Percentiles rank a stretch among this genome's conserved stretches.
Conservation (phyloP, 225 moss, liverwort and hornwort species). For the Bryum argenteum region DNA sequence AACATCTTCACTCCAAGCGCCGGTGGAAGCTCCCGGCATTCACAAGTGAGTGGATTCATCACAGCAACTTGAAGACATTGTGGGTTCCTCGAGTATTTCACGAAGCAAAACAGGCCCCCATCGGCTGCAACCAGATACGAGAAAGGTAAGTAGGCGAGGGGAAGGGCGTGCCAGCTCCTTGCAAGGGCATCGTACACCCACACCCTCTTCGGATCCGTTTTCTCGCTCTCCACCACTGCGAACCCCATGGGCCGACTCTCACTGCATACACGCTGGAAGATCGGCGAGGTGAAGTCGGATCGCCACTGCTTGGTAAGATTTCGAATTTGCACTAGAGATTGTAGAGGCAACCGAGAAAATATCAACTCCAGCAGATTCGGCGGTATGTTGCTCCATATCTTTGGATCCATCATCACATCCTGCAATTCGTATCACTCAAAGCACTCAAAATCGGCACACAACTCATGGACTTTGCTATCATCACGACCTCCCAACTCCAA, state of each 20-base stretch:
- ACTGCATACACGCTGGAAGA: slow-evolving; percentile 30
- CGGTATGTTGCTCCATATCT: slow-evolving; percentile 41
- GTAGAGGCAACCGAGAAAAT: slow-evolving; percentile 46
- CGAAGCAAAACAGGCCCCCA: slow-evolving; percentile 51
- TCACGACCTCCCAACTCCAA: too few relatives aligned
- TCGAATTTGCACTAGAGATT: slow-evolving; percentile 38
- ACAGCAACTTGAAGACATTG: slow-evolving; percentile 38
- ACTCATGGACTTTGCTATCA: too few relatives aligned
- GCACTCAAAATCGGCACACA: too few relatives aligned
- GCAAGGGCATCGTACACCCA: slow-evolving; percentile 42
- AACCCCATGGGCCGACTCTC: slow-evolving; percentile 27
- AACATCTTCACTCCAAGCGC: slow-evolving; percentile 30
- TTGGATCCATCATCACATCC: slow-evolving; percentile 43
- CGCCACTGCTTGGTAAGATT: slow-evolving; percentile 43
- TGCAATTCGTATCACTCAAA: slow-evolving; percentile 13
- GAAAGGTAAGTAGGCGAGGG: slow-evolving; percentile 44
- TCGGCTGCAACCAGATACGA: slow-evolving; percentile 45
- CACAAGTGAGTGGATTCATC: slow-evolving; percentile 47
- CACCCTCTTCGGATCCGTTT: slow-evolving; percentile 17
- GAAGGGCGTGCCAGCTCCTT: slow-evolving; percentile 29
- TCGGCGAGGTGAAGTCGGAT: slow-evolving; percentile 29
- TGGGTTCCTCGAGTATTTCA: slow-evolving; percentile 25
- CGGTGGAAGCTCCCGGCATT: slow-evolving; percentile 51
- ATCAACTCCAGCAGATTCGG: slow-evolving; percentile 35
- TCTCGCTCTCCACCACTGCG: slow-evolving; percentile 47